Conservation (phyloP, 345 rosid genomes). For the Aquilaria sinensis region DNA sequence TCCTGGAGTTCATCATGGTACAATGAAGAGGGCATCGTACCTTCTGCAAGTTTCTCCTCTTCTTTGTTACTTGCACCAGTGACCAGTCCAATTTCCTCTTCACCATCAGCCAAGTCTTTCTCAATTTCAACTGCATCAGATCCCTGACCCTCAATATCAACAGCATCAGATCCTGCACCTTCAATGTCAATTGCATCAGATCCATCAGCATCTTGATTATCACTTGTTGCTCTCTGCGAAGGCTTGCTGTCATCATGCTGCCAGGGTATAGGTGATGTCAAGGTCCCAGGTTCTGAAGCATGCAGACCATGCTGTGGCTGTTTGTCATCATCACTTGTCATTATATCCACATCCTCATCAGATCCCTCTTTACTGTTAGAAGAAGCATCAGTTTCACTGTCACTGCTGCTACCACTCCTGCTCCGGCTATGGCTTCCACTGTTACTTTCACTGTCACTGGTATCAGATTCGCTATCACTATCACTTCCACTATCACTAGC, state of each 20-base stretch:
- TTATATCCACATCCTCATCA: constrained; percentile 95
- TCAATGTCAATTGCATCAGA: constrained; percentile 34
- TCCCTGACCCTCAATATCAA: constrained; percentile 44
- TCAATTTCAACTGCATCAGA: constrained; percentile 47
- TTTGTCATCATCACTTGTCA: constrained; percentile 79
- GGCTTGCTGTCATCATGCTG: constrained; percentile 18
- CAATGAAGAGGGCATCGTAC: constrained; percentile 24
- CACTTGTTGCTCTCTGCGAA: constrained; percentile 29
- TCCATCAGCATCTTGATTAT: constrained; percentile 40
- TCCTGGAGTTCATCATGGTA: constrained; percentile 40
- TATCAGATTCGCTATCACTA: constrained; percentile 56
- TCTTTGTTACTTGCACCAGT: constrained; percentile 20
- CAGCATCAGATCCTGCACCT: constrained; percentile 34
- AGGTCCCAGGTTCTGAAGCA: constrained; percentile 27
- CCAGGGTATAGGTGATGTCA: constrained; percentile 28
- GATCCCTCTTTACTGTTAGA: constrained; percentile 82
- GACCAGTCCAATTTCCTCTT: constrained; percentile 43
- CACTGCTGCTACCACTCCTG: constrained; percentile 80
- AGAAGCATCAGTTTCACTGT: constrained; percentile 87
- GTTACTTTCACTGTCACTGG: constrained; percentile 61
- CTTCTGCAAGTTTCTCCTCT: constrained; percentile 23
- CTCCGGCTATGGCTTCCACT: constrained; percentile 54
- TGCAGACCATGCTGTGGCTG: constrained; percentile 40
- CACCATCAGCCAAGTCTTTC: constrained; percentile 50
- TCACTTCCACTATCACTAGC: constrained; percentile 86